Percentiles rank a stretch among this genome's conserved stretches.
Evolutionary conservation across 352 stramenopile genomes (phyloP).

Genomic region (Lagenidium sp.): DNA sequence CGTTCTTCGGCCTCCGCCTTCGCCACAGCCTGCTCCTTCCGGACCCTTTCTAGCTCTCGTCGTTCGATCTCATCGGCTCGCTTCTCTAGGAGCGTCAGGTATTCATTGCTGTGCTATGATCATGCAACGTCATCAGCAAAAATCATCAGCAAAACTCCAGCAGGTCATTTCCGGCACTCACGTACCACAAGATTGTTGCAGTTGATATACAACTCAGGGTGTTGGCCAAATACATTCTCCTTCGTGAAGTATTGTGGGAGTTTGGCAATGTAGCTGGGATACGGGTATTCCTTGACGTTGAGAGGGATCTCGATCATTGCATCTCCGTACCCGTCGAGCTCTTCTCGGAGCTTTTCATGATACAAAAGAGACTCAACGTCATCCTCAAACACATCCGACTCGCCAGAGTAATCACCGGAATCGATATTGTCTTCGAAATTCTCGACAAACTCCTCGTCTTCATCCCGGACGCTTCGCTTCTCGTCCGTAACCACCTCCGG

Average conservation of each 20-base stretch:
- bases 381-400: constrained; percentile 73
- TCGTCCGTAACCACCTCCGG: neutral
- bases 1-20: constrained; percentile 24
- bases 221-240: constrained; percentile 47
- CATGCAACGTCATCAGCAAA: too few species aligned
- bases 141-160: neutral
- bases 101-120: neutral
- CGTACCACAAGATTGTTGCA: constrained; percentile 67
- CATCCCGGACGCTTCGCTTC: constrained; percentile 12
- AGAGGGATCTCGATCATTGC: constrained; percentile 42
- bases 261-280: constrained; percentile 48
- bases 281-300: constrained; percentile 32
- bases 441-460: constrained; percentile 28
- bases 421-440: constrained; percentile 35
- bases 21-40: constrained; percentile 16
- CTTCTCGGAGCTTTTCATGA: constrained; percentile 30
- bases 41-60: constrained; percentile 25
- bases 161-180: neutral
- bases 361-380: constrained; percentile 58
- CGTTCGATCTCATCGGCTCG: constrained; percentile 29
- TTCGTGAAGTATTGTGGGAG: constrained; percentile 45
- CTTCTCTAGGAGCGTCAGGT: constrained; percentile 28
- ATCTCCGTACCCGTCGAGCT: constrained; percentile 35
- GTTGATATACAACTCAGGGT: constrained; percentile 63
- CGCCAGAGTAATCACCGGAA: constrained; percentile 36